Evolutionary conservation across 768 basidiomycete species (phyloP).

Genomic region (Mycena maculata): DNA sequence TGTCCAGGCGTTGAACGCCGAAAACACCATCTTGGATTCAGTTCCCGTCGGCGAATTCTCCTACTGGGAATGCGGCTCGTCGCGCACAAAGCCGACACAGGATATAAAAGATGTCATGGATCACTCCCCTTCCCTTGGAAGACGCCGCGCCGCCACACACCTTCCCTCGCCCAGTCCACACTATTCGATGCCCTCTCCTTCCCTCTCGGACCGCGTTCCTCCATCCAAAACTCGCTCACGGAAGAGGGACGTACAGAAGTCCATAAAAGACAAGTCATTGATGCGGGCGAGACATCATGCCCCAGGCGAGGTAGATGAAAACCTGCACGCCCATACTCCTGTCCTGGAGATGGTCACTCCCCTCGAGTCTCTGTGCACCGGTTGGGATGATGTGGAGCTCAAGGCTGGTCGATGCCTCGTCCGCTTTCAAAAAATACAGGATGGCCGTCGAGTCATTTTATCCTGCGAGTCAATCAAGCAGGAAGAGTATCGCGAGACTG

Average conservation of each 20-base stretch:
- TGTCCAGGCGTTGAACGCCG: constrained; percentile 70
- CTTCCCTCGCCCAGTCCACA: constrained; percentile 29
- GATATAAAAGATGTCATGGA: neutral
- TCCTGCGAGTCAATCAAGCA: constrained; percentile 82
- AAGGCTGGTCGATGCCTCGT: constrained; percentile 83
- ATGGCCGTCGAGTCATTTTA: constrained; percentile 80
- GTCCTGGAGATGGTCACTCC: constrained; percentile 71
- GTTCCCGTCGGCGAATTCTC: constrained; percentile 79
- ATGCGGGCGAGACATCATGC: constrained; percentile 55
- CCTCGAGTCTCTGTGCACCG: constrained; percentile 63
- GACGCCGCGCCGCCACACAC: constrained; percentile 31
- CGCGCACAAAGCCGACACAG: constrained; percentile 22
- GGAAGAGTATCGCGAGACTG: constrained; percentile 76
- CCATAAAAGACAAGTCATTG: constrained; percentile 54
- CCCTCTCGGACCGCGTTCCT: constrained; percentile 35
- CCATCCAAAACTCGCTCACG: constrained; percentile 29
- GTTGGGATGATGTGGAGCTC: constrained; percentile 76
- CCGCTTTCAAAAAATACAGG: constrained; percentile 83
- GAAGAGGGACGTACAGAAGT: constrained; percentile 13
- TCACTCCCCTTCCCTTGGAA: constrained; percentile 19
- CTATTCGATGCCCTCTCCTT: constrained; percentile 33
- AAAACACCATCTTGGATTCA: constrained; percentile 68
- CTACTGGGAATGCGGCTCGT: constrained; percentile 63
- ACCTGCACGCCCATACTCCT: constrained; percentile 62
- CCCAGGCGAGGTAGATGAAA: constrained; percentile 47